Evolutionary conservation across 345 rosid genomes (phyloP), one percentile per base, ranked within the genome.

Genomic region (Pelargonium nanum): DNA sequence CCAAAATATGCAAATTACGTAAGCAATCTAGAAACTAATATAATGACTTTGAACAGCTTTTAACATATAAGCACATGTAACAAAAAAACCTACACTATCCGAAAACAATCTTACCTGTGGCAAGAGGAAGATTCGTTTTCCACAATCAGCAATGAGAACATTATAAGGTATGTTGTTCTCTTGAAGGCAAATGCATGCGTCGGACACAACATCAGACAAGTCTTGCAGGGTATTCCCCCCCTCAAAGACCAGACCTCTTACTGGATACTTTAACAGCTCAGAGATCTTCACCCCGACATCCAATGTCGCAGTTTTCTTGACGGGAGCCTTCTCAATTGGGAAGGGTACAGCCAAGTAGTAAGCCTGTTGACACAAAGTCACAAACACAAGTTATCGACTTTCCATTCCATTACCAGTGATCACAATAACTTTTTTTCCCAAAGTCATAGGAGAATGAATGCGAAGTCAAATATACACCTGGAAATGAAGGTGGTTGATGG

Each of bases 401-500:
- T 9, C 45, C 12, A 1, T 9, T 34, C n/a, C n/a, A n/a, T n/a
- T n/a, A n/a, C n/a, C n/a, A n/a, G n/a, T n/a, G n/a, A n/a, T n/a
- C n/a, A n/a, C n/a, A n/a, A 4, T 34, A 34, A 9, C 12, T 34
- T 34, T 34, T 1, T 28, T 28, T 28, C 12, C 12, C 45, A 34
- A 34, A 34, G 7, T 34, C 45, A 10, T 5, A 1, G 45, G 12
- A 34, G 32, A 34, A 34, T 34, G 10, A 34, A 34, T 5, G 16
- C 17, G 5, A 1, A 16, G 20, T 7, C 19, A 19, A 60, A 22
- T 25, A 63, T 6, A 54, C 56, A 93, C 99, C 99, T 93, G 97
- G 71, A 93, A 93, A 81, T 93, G 99, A 65, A 93, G 99, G 70
- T 93, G 99, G 68, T 93, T 93, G 75, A 89, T 83, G 63, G 99